A percentile compares a stretch with the other conserved stretches of the same genome.
phyloP scores from a whole-genome alignment of 306 rosid genomes.

The Chamaecrista fasciculata region DNA sequence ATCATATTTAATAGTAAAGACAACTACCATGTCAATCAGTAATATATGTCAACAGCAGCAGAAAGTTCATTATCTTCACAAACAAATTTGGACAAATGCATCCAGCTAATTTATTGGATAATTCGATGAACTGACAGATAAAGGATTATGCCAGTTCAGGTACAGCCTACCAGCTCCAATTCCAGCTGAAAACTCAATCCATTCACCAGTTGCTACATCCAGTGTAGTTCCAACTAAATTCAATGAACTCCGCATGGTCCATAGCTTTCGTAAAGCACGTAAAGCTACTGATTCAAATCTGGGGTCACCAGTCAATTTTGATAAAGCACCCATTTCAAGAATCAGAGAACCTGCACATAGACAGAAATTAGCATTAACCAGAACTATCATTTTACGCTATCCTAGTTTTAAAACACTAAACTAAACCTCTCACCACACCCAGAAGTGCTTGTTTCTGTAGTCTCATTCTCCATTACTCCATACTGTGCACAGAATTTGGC shows the following conservation, averaged over 20 bases:
- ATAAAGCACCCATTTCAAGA: slow-evolving; percentile 99
- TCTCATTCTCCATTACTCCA: slow-evolving; percentile 96
- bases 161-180: slow-evolving; percentile 86
- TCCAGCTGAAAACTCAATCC: slow-evolving; percentile 90
- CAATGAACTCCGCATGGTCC: slow-evolving; percentile 92
- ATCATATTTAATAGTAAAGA: slow-evolving; percentile 22
- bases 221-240: slow-evolving; percentile 90
- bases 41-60: slow-evolving; percentile 1
- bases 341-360: slow-evolving; percentile 77
- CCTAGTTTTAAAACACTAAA: slow-evolving; percentile 45
- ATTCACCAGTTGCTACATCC: slow-evolving; percentile 82
- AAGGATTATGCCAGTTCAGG: slow-evolving; percentile 12
- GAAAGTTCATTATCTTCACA: slow-evolving; percentile 14
- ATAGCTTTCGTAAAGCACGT: slow-evolving; percentile 81
- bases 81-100: slow-evolving; percentile 16
- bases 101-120: slow-evolving; percentile 14
- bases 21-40: slow-evolving; percentile 16
- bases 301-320: slow-evolving; percentile 84
- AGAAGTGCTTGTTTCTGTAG: slow-evolving; percentile 98
- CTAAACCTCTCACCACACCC: slow-evolving; percentile 95
- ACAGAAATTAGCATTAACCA: slow-evolving; percentile 36
- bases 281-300: slow-evolving; percentile 81
- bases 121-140: slow-evolving; percentile 6
- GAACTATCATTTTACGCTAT: slow-evolving; percentile 19
- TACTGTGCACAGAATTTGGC: slow-evolving; percentile 93